Evolutionary conservation across 2,329 filamentous ascomycete genomes (phyloP).

Genomic region (Exophiala viscosa): DNA sequence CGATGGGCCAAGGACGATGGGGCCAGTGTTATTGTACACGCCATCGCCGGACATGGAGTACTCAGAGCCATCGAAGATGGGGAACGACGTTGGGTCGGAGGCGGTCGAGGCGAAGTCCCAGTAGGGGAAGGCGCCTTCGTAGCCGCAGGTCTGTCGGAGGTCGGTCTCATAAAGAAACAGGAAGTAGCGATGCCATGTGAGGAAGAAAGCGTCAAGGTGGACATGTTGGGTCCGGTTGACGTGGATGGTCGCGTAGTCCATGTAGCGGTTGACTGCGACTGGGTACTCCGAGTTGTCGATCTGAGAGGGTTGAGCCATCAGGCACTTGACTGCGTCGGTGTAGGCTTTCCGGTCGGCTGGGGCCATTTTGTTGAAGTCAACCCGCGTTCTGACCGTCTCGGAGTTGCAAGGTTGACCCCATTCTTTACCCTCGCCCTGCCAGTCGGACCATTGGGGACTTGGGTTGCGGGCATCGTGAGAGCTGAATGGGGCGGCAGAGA

Average conservation of each 20-base stretch:
- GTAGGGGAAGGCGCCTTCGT: slow-evolving; percentile 44
- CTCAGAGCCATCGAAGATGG: slow-evolving; percentile 38
- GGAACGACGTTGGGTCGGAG: slow-evolving; percentile 27
- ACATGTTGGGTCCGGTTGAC: slow-evolving; percentile 36
- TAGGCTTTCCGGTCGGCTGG: slow-evolving; percentile 32
- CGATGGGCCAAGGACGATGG: slow-evolving; percentile 18
- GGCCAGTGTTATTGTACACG: slow-evolving; percentile 22
- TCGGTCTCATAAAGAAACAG: slow-evolving; percentile 42
- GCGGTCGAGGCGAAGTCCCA: slow-evolving; percentile 37
- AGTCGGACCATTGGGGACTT: slow-evolving; percentile 7
- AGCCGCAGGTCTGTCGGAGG: slow-evolving; percentile 44
- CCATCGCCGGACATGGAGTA: slow-evolving; percentile 36
- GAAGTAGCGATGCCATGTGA: slow-evolving; percentile 47
- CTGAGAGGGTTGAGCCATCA: slow-evolving; percentile 33
- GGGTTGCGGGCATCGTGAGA: slow-evolving; percentile 8
- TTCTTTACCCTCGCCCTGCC: background rate
- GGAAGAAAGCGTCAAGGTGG: slow-evolving; percentile 37
- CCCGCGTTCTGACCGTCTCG: slow-evolving; percentile 19
- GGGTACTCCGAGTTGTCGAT: slow-evolving; percentile 31
- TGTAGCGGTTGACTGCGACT: slow-evolving; percentile 35
- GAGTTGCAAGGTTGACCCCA: slow-evolving; percentile 4
- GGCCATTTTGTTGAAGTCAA: slow-evolving; percentile 26
- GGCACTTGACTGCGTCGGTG: slow-evolving; percentile 39
- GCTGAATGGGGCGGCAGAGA: slow-evolving; percentile 10
- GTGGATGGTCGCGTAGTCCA: slow-evolving; percentile 43